These are phyloP conservation scores for Acanthamoeba castellanii DNA, from an alignment of 208 protist species.

Conservation along the genomic window DNA sequence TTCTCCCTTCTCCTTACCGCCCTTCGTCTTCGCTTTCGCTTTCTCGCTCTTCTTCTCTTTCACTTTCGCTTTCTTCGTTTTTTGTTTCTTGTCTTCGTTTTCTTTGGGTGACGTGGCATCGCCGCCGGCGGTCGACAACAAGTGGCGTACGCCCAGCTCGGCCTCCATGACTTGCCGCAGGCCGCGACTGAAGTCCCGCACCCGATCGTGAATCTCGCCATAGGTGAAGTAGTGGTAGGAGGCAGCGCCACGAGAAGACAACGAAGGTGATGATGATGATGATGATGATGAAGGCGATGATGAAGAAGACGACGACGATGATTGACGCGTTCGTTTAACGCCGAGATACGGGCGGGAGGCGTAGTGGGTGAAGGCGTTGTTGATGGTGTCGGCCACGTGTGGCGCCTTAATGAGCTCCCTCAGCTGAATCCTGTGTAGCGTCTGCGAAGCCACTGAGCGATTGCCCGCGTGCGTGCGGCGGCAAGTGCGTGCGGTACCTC, in stretches of 20 bases:
- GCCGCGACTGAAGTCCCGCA: constrained; percentile 36
- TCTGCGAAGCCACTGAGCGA: neutral
- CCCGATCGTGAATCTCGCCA: constrained; percentile 10
- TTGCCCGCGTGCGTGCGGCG: neutral
- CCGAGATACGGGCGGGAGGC: constrained; percentile 5
- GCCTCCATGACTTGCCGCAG: neutral
- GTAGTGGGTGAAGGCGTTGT: constrained; percentile 5
- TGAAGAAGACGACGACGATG: too few species aligned
- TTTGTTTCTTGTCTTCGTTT: neutral
- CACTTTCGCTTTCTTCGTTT: neutral
- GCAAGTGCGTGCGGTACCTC: neutral
- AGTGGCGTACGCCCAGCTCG: neutral
- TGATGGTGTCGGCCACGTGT: constrained; percentile 27
- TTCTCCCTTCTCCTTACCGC: neutral
- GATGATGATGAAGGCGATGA: constrained; percentile 16
- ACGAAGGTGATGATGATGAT: neutral
- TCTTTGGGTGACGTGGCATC: neutral
- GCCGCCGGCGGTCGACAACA: neutral
- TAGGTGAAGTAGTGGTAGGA: constrained; percentile 66
- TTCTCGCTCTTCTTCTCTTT: neutral
- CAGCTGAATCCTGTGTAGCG: neutral
- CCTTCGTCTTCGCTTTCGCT: neutral
- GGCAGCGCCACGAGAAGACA: too few species aligned
- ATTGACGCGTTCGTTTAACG: neutral
- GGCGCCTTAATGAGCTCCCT: neutral